A percentile compares a stretch with the other conserved stretches of the same genome.
Conservation (phyloP, 2,329 filamentous ascomycete species). For the Hypoxylon sp. region DNA sequence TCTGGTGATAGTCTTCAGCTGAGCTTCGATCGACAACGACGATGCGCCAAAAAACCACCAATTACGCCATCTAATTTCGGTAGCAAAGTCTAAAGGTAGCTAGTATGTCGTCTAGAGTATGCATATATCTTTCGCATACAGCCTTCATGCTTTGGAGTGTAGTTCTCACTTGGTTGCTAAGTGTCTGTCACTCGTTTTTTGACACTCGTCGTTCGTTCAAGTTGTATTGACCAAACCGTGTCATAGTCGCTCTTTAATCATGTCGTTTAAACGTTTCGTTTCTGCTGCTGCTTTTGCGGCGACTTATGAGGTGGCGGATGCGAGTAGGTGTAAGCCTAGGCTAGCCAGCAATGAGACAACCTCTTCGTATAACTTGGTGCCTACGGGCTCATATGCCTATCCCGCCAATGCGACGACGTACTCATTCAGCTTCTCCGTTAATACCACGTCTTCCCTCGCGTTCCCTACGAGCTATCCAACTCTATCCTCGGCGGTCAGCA, state of each 20-base stretch:
- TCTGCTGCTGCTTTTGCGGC: constrained; percentile 8
- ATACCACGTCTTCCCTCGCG: not conserved
- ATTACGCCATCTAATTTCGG: constrained; percentile 5
- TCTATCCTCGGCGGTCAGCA: not conserved
- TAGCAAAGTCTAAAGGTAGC: not conserved
- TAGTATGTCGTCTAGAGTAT: not conserved
- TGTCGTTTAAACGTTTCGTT: constrained; percentile 8
- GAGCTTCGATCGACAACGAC: not conserved
- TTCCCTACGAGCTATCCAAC: not conserved
- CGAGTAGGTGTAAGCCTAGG: constrained; percentile 10
- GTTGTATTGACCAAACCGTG: not conserved
- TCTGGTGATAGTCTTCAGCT: constrained; percentile 9
- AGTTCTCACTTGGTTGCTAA: not conserved
- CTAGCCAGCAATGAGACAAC: constrained; percentile 1
- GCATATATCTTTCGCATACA: constrained; percentile 3
- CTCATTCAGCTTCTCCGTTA: no score
- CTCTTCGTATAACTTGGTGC: constrained; percentile 1
- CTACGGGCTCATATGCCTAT: not conserved
- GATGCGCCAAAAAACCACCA: no score
- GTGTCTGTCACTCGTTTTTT: not conserved
- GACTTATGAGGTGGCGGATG: constrained; percentile 4
- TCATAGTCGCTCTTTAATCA: constrained; percentile 6
- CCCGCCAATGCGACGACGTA: no score
- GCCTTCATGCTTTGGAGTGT: not conserved
- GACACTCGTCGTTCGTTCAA: not conserved